phyloP scores from a whole-genome alignment of 2,329 filamentous ascomycete species.

The Sporothrix brunneoviolacea region DNA sequence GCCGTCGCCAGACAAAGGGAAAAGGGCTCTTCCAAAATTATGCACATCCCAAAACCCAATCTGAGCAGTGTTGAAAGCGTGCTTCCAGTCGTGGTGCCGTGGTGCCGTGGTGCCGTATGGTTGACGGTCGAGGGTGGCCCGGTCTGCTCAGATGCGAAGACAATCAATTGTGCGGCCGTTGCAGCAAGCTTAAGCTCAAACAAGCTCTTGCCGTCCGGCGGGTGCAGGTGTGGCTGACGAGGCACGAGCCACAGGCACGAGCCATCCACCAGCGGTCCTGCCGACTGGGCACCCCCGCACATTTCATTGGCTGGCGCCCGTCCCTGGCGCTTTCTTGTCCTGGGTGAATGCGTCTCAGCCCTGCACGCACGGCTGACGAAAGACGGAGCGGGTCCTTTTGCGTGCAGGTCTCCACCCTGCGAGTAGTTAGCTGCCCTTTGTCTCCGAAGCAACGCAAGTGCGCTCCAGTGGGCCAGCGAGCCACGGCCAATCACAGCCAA shows the following conservation, averaged over 20 bases:
- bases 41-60: neutral
- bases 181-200: constrained; percentile 1
- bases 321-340: too few relatives aligned
- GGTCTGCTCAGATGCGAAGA: neutral
- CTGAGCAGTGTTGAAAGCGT: too few relatives aligned
- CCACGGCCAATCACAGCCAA: neutral
- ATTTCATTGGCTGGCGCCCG: constrained; percentile 1
- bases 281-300: neutral
- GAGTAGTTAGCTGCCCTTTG: too few relatives aligned
- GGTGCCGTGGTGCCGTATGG: too few relatives aligned
- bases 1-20: neutral
- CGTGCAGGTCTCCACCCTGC: constrained; percentile 10
- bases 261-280: too few relatives aligned
- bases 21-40: neutral
- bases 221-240: neutral
- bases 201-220: neutral
- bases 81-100: too few relatives aligned
- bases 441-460: constrained; percentile 14
- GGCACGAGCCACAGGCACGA: constrained; percentile 3
- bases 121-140: too few relatives aligned
- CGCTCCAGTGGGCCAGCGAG: neutral
- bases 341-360: constrained; percentile 8
- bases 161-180: neutral
- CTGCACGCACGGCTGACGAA: constrained; percentile 17
- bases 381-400: constrained; percentile 5